Evolutionary conservation across 306 rosid genomes (phyloP).

Genomic region (Quercus ilex): DNA sequence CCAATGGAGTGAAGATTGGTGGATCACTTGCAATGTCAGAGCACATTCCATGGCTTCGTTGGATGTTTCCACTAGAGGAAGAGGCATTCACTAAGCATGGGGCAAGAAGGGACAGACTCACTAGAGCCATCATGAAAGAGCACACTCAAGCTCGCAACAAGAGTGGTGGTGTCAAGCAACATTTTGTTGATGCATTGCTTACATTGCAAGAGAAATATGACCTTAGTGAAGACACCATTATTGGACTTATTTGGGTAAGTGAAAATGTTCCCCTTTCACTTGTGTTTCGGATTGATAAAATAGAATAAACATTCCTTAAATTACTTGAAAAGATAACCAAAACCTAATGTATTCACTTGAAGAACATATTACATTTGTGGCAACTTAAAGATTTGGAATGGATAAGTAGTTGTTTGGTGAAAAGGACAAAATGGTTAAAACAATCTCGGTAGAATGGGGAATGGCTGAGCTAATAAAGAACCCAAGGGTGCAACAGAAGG

Average conservation of each 20-base stretch:
- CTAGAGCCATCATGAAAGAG: conserved; percentile 81
- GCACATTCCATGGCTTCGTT: conserved; percentile 79
- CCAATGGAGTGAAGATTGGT: conserved; percentile 72
- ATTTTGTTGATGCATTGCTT: conserved; percentile 82
- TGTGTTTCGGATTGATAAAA: too few relatives aligned
- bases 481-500: conserved; percentile 83
- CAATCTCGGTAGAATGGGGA: conserved; percentile 77
- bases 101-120: conserved; percentile 65
- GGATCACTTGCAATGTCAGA: conserved; percentile 75
- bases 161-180: conserved; percentile 71
- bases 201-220: conserved; percentile 76
- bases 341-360: too few relatives aligned
- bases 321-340: too few relatives aligned
- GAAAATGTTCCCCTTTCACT: neutral
- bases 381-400: too few relatives aligned
- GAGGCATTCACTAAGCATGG: conserved; percentile 64
- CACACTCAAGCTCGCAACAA: conserved; percentile 57
- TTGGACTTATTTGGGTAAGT: conserved; percentile 83
- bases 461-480: conserved; percentile 76
- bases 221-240: conserved; percentile 85
- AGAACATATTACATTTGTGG: too few relatives aligned
- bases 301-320: too few relatives aligned
- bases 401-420: too few relatives aligned
- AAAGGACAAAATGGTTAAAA: neutral
- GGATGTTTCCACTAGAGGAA: conserved; percentile 84